Conservation (phyloP, 129 eudicot species). For the Tagetes erecta region DNA sequence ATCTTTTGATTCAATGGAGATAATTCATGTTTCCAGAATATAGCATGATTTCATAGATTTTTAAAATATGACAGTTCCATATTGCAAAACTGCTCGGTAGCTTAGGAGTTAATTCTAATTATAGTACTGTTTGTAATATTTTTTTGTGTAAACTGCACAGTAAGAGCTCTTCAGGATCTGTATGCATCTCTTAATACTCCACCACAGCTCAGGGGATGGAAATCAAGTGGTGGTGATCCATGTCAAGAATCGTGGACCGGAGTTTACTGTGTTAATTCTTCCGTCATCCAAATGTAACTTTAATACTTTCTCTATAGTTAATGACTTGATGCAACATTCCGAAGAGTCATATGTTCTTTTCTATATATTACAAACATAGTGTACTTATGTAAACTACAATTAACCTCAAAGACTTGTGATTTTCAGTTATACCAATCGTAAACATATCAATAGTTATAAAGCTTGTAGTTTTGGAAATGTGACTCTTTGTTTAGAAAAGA, state of each 20-base stretch:
- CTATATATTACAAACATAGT: conserved; percentile 9
- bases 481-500: conserved; percentile 16
- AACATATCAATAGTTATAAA: not conserved
- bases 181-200: conserved; percentile 68
- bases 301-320: not conserved
- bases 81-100: not conserved
- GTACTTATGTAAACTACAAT: not conserved
- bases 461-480: conserved; percentile 6
- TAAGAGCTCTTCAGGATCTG: conserved; percentile 68
- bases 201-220: conserved; percentile 71
- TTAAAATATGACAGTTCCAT: not conserved
- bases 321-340: not conserved
- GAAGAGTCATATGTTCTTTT: conserved; percentile 7
- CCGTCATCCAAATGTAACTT: conserved; percentile 62
- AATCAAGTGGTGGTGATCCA: conserved; percentile 72
- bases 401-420: conserved; percentile 1
- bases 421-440: not conserved
- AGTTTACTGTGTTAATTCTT: conserved; percentile 62
- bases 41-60: not conserved
- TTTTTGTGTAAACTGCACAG: conserved; percentile 40
- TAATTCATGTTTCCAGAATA: conserved; percentile 6
- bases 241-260: conserved; percentile 85
- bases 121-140: not conserved
- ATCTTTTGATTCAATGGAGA: not conserved
- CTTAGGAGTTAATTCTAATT: not conserved